Evolutionary conservation across 768 basidiomycete species (phyloP).

Genomic region (Boletus speciosus): DNA sequence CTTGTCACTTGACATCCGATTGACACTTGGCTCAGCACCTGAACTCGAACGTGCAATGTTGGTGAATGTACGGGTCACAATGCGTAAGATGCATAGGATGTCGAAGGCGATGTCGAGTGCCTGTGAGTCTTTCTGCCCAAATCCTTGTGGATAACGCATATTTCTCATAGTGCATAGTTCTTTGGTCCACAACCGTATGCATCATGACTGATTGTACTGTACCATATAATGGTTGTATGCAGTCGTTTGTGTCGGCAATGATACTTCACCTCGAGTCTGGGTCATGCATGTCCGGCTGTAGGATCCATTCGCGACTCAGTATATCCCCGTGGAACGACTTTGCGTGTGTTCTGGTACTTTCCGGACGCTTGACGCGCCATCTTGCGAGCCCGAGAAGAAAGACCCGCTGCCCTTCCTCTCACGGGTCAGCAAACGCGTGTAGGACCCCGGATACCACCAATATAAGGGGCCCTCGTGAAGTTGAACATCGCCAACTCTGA

Average conservation of each 20-base stretch:
- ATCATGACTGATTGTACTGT: conserved; percentile 10
- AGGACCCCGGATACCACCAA: conserved; percentile 22
- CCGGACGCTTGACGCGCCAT: conserved; percentile 43
- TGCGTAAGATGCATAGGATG: too few relatives aligned
- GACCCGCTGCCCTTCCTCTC: conserved; percentile 47
- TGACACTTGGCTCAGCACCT: conserved; percentile 38
- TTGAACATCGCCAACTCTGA: conserved; percentile 5
- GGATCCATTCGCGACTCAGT: conserved; percentile 31
- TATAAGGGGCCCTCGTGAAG: not conserved
- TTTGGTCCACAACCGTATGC: too few relatives aligned
- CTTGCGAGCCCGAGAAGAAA: conserved; percentile 55
- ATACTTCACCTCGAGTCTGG: conserved; percentile 64
- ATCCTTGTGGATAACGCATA: too few relatives aligned
- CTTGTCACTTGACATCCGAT: not conserved
- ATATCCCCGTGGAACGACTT: too few relatives aligned
- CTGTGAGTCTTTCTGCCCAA: too few relatives aligned
- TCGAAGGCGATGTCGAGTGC: too few relatives aligned
- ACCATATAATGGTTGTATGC: conserved; percentile 43
- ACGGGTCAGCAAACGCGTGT: conserved; percentile 32
- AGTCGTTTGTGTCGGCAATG: conserved; percentile 52
- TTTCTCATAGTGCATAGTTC: too few relatives aligned
- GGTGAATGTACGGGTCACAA: too few relatives aligned
- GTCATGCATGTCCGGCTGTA: conserved; percentile 42
- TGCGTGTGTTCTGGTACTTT: conserved; percentile 53
- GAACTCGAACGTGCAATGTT: conserved; percentile 48